Evolutionary conservation across 352 stramenopile genomes (phyloP).

Genomic region (Phytophthora quininea): DNA sequence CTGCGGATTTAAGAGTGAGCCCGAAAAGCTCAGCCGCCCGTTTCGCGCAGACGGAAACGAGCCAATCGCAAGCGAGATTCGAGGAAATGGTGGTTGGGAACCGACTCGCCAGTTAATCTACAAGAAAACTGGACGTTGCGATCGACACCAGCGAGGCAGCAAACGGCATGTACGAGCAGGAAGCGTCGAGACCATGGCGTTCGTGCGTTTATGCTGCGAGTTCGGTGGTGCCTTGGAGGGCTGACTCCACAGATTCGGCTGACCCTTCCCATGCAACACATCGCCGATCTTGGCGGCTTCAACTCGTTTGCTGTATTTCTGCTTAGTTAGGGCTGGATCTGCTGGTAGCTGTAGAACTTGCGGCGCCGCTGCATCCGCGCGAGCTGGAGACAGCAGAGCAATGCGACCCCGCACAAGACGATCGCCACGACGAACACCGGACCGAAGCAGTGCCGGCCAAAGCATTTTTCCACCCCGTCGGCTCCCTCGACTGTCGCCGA

Average conservation of each 20-base stretch:
- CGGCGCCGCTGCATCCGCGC: conserved; percentile 38
- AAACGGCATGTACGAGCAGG: no score
- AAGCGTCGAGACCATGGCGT: no score
- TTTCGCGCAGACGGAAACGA: background rate
- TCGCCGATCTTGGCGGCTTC: background rate
- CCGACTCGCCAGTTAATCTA: no score
- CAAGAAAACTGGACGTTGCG: no score
- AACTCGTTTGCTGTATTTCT: conserved; percentile 5
- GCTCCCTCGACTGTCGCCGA: conserved; percentile 21
- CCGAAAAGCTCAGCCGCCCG: background rate
- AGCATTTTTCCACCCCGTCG: conserved; percentile 59
- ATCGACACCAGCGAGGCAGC: no score
- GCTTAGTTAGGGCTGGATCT: conserved; percentile 54
- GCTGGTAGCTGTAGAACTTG: conserved; percentile 36
- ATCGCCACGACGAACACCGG: conserved; percentile 71
- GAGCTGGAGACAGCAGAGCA: conserved; percentile 59
- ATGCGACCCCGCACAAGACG: conserved; percentile 55
- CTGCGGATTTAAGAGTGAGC: background rate
- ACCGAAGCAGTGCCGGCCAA: conserved; percentile 63
- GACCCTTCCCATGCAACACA: no score
- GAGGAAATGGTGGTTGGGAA: background rate
- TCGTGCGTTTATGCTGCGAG: no score
- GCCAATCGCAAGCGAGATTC: background rate
- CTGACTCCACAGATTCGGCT: no score
- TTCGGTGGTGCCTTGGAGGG: no score